These are phyloP conservation scores for Monilinia laxa DNA, from an alignment of 2,329 filamentous ascomycete genomes.

Conservation along the genomic window DNA sequence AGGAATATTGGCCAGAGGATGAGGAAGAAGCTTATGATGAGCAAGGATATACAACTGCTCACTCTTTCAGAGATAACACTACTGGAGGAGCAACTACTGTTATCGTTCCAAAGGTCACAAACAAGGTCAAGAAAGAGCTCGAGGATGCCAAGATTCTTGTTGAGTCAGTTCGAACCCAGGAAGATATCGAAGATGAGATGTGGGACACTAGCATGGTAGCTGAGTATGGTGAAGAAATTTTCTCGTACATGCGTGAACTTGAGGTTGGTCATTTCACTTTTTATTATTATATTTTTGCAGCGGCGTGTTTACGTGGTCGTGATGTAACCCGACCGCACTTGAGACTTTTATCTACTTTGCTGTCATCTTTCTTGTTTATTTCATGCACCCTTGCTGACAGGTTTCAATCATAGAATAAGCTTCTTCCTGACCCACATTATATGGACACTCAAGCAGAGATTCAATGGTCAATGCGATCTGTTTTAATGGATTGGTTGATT, in stretches of 20 bases:
- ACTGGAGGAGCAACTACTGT: conserved; percentile 63
- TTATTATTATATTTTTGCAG: background rate
- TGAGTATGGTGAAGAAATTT: conserved; percentile 95
- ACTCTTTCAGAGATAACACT: conserved; percentile 74
- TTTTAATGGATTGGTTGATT: conserved; percentile 97
- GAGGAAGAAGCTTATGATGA: conserved; percentile 68
- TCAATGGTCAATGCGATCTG: conserved; percentile 97
- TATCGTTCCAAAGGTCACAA: conserved; percentile 69
- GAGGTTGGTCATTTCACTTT: conserved; percentile 58
- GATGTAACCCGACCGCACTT: background rate
- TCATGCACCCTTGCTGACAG: conserved; percentile 23
- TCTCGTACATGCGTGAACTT: conserved; percentile 83
- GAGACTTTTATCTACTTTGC: conserved; percentile 17
- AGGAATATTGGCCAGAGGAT: conserved; percentile 73
- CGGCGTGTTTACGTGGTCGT: background rate
- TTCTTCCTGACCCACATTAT: conserved; percentile 88
- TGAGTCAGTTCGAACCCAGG: conserved; percentile 48
- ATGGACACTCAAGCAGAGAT: conserved; percentile 98
- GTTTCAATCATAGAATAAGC: conserved; percentile 56
- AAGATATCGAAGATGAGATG: conserved; percentile 82
- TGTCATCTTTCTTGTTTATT: conserved; percentile 1
- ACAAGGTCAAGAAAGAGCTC: conserved; percentile 70
- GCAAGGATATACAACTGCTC: conserved; percentile 72
- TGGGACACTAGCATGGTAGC: conserved; percentile 98
- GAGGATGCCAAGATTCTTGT: conserved; percentile 51